phyloP scores from a whole-genome alignment of 2,329 filamentous ascomycete genomes.

The Samsoniella hepiali region DNA sequence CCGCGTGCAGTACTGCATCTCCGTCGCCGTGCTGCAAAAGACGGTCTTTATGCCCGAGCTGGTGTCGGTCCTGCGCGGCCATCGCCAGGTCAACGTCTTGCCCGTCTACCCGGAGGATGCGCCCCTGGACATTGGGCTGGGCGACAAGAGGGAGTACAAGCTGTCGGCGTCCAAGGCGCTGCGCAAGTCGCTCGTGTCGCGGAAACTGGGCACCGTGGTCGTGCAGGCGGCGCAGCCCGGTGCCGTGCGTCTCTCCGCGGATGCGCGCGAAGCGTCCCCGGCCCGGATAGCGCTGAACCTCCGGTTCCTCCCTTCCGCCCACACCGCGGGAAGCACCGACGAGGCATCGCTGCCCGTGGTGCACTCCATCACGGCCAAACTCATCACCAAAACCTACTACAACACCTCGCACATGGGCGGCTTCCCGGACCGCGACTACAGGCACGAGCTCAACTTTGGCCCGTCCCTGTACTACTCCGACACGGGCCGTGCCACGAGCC shows the following conservation, averaged over 20 bases:
- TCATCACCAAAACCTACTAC: conserved; percentile 9
- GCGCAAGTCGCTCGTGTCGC: conserved; percentile 2
- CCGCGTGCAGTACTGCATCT: conserved; percentile 6
- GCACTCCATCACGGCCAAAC: conserved; percentile 2
- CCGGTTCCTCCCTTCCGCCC: not conserved
- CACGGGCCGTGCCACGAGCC: not conserved
- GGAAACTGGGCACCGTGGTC: not conserved
- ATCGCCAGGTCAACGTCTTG: conserved; percentile 2
- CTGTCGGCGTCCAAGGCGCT: not conserved
- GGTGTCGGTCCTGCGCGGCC: not conserved
- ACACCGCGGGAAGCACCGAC: not conserved
- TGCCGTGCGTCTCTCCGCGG: not conserved
- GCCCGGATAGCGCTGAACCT: not conserved
- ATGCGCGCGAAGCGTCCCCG: not conserved
- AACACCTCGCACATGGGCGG: conserved; percentile 6
- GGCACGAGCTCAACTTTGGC: conserved; percentile 3
- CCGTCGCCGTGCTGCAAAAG: not conserved
- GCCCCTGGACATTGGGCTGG: not conserved
- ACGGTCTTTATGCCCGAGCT: not conserved
- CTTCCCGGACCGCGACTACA: conserved; percentile 5
- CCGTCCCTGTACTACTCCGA: not conserved
- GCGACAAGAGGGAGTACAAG: conserved; percentile 2
- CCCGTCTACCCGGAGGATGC: conserved; percentile 2
- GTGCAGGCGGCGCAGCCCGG: conserved; percentile 1
- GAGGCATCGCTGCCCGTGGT: not conserved